phyloP scores from a whole-genome alignment of 768 basidiomycete genomes.

The Crepidotus variabilis region DNA sequence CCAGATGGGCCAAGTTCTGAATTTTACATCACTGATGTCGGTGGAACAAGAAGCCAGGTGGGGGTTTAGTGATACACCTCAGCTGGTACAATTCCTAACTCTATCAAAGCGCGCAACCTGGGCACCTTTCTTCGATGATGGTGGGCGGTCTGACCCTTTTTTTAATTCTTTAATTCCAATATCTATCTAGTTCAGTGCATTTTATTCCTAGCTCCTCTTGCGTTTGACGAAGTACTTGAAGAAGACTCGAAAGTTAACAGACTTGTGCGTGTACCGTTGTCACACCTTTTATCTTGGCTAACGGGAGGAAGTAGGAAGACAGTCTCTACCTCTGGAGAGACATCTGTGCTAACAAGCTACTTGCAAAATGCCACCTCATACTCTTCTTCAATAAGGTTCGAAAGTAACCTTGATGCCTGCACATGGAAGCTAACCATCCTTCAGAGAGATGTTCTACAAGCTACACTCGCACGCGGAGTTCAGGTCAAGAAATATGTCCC shows the following conservation, averaged over 20 bases:
- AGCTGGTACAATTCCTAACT: neutral
- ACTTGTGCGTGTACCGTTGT: conserved; percentile 32
- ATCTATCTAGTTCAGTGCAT: conserved; percentile 59
- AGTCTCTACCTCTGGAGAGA: conserved; percentile 71
- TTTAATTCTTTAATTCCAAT: neutral
- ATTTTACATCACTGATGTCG: conserved; percentile 69
- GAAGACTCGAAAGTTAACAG: conserved; percentile 66
- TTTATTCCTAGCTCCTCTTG: conserved; percentile 77
- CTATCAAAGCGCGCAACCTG: conserved; percentile 52
- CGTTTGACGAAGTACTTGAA: conserved; percentile 70
- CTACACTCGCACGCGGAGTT: conserved; percentile 54
- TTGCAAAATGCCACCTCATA: conserved; percentile 60
- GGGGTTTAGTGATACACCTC: conserved; percentile 3
- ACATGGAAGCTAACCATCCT: neutral
- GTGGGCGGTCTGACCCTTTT: conserved; percentile 20
- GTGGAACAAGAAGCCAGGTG: conserved; percentile 55
- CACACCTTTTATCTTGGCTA: neutral
- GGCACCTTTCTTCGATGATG: conserved; percentile 77
- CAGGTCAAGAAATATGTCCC: conserved; percentile 57
- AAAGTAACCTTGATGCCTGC: neutral
- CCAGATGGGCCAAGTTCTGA: conserved; percentile 40
- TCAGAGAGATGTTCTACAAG: conserved; percentile 48
- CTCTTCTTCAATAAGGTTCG: conserved; percentile 66
- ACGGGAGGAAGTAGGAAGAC: conserved; percentile 50
- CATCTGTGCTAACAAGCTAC: conserved; percentile 60